Evolutionary conservation across 306 rosid species (phyloP), one percentile per base, ranked within the genome.

Genomic region (Hippophae gyantsensis): DNA sequence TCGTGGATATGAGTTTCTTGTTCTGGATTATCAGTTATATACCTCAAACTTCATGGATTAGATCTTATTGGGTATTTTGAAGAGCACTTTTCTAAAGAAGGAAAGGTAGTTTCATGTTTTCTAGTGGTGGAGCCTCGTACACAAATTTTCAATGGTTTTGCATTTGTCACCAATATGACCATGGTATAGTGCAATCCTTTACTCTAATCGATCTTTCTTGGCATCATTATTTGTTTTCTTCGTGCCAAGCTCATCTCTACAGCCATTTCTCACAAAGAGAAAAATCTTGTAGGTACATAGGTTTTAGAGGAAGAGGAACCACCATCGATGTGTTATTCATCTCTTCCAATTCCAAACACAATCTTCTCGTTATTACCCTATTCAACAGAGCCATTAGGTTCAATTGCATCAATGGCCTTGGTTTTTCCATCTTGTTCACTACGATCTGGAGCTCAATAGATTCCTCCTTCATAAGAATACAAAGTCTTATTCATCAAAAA

Each of bases 1-100:
- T 76, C 82, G 65, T 92, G 96, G 99, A 66, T 69, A 3, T 96
- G 99, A 75, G 95, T 88, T 12, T 81, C 77, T 42, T 92, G 96
- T 74, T 81, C 71, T 68, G 86, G 81, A 1, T 75, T 95, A 42
- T 88, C 95, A 43, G 80, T 92, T 62, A 73, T 92, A 60, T 75
- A 83, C 77, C 79, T 92, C 85, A 85, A 79, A 62, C 52, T 65
- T 32, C 58, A 13, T 48, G 27, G 23, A 18, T 18, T 18, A 18
- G 23, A 18, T 1, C 23, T 18, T 18, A 18, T 18, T 18, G 23
- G 23, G 23, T 18, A 18, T 18, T 1, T 18, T 18, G 1, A 18
- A 18, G 1, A 18, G 23, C 23, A 18, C 1, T 18, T 18, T 18
- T 18, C 1, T 18, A 18, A 18, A 18, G 23, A 18, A 18, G 23